Conservation (phyloP, 371 early-diverging fungal genomes). For the Lichtheimia corymbifera region DNA sequence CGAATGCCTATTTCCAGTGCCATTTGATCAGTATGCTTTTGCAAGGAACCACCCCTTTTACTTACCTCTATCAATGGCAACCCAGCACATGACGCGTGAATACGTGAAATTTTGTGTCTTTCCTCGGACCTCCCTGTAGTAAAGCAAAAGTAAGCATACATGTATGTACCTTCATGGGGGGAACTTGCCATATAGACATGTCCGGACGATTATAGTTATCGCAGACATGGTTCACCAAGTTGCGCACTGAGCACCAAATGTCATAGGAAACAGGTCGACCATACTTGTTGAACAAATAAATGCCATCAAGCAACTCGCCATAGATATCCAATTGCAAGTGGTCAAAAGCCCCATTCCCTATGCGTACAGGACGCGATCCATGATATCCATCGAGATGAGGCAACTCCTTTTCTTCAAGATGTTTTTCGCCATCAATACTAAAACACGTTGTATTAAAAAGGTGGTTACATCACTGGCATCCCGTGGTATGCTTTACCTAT, state of each 20-base stretch:
- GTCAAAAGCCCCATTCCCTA: conserved; percentile 81
- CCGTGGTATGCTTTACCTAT: conserved; percentile 25
- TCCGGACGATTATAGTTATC: conserved; percentile 67
- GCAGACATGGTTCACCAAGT: conserved; percentile 72
- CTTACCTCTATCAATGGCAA: conserved; percentile 74
- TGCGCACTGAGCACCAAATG: conserved; percentile 68
- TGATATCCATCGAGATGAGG: conserved; percentile 78
- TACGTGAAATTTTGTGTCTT: conserved; percentile 70
- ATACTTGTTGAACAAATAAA: conserved; percentile 84
- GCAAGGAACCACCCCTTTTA: too few species aligned
- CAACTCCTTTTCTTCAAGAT: conserved; percentile 64
- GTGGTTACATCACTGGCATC: too few species aligned
- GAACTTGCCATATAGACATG: conserved; percentile 73
- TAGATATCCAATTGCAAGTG: conserved; percentile 87
- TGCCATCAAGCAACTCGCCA: conserved; percentile 79
- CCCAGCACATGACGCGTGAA: conserved; percentile 85
- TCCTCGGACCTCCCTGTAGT: conserved; percentile 65
- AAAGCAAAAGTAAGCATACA: neutral
- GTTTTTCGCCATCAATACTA: conserved; percentile 66
- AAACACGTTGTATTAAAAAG: too few species aligned
- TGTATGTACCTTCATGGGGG: neutral
- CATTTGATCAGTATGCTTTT: neutral
- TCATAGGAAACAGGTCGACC: conserved; percentile 78
- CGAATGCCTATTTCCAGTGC: conserved; percentile 39
- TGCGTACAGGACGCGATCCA: conserved; percentile 75